These are phyloP conservation scores for Pelagomonas calceolata DNA, from an alignment of 108 stramenopile genomes.

Conservation along the genomic window DNA sequence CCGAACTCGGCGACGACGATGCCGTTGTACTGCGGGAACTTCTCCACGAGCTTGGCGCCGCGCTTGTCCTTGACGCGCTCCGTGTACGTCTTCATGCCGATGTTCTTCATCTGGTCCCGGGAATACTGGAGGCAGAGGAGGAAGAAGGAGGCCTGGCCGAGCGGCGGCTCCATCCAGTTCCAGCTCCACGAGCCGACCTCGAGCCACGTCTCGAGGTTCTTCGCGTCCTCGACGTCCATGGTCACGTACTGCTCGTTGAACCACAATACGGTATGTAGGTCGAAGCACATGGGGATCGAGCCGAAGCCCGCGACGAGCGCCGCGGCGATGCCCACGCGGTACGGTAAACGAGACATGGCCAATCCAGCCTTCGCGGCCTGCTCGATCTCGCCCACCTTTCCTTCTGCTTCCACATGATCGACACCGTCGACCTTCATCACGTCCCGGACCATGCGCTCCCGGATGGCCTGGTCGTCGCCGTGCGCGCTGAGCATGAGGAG, in stretches of 20 bases:
- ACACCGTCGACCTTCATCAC: conserved; percentile 14
- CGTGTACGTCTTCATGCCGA: conserved; percentile 66
- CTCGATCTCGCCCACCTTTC: neutral
- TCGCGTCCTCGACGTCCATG: conserved; percentile 7
- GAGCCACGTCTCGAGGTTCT: conserved; percentile 16
- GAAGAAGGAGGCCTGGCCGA: conserved; percentile 65
- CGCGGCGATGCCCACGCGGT: conserved; percentile 13
- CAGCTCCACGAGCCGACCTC: conserved; percentile 8
- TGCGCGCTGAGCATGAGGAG: neutral
- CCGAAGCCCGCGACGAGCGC: conserved; percentile 7
- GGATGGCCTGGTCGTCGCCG: neutral
- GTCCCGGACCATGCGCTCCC: conserved; percentile 2
- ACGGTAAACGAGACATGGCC: conserved; percentile 4
- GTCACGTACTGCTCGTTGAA: conserved; percentile 23
- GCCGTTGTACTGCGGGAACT: too few species aligned
- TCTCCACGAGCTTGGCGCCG: too few species aligned
- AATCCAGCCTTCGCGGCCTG: conserved; percentile 1
- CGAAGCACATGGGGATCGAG: conserved; percentile 20
- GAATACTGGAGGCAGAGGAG: conserved; percentile 63
- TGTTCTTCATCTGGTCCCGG: conserved; percentile 61
- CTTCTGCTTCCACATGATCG: neutral
- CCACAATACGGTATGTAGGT: conserved; percentile 12
- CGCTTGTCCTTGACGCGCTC: neutral
- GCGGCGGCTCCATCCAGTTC: conserved; percentile 37
- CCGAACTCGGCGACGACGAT: too few species aligned